Conservation (phyloP, 2,329 filamentous ascomycete genomes). For the Dactylellina parvicollis region DNA sequence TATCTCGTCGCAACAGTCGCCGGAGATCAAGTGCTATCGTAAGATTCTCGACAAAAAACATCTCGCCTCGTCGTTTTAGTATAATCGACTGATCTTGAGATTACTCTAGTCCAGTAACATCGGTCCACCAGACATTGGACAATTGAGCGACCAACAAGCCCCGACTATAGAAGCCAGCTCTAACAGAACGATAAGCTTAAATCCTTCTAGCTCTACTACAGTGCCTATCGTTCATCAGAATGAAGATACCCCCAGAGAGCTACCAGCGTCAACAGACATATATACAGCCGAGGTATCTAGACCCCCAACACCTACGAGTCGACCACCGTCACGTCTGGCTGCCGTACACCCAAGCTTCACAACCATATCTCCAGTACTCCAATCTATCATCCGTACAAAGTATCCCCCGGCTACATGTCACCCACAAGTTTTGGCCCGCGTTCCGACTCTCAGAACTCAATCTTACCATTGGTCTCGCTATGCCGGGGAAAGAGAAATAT, state of each 20-base stretch:
- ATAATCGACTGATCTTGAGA: too few relatives aligned
- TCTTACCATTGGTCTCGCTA: neutral
- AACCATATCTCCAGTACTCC: conserved; percentile 8
- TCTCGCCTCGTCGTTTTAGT: too few relatives aligned
- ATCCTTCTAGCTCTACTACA: too few relatives aligned
- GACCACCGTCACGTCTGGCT: neutral
- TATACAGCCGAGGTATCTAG: neutral
- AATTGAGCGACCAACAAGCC: neutral
- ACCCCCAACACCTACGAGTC: neutral
- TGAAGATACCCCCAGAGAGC: too few relatives aligned
- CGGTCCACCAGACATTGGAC: conserved; percentile 3
- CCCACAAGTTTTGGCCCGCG: neutral
- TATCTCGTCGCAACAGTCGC: neutral
- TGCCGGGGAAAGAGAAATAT: conserved; percentile 11
- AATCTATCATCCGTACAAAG: neutral
- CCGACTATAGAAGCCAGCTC: neutral
- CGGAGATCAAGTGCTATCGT: conserved; percentile 11
- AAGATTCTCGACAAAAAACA: too few relatives aligned
- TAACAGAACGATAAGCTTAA: too few relatives aligned
- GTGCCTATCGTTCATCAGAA: too few relatives aligned
- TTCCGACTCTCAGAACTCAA: neutral
- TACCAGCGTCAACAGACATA: too few relatives aligned
- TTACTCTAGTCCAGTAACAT: neutral
- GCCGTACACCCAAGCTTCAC: conserved; percentile 8
- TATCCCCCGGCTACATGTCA: conserved; percentile 23